These are phyloP conservation scores for Aspergillus alliaceus DNA, from an alignment of 2,329 filamentous ascomycete species.

Conservation along the genomic window DNA sequence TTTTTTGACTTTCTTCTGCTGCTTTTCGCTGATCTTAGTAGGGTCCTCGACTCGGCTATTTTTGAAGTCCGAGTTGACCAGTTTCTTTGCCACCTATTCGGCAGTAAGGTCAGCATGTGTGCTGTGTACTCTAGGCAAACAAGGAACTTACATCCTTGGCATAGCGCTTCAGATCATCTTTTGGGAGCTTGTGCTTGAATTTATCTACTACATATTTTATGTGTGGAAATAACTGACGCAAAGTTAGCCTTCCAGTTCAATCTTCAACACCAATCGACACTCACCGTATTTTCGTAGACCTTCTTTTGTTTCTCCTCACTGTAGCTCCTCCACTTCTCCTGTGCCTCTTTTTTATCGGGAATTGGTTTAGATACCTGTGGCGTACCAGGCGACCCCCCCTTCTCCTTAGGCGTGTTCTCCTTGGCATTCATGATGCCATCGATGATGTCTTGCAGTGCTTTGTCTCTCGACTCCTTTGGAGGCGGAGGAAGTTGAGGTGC, in stretches of 20 bases:
- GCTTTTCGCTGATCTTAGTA: conserved; percentile 72
- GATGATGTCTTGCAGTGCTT: conserved; percentile 79
- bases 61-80: conserved; percentile 90
- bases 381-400: conserved; percentile 61
- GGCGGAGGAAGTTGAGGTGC: conserved; percentile 62
- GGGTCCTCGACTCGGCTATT: conserved; percentile 83
- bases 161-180: conserved; percentile 68
- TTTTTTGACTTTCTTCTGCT: conserved; percentile 77
- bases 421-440: conserved; percentile 76
- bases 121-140: conserved; percentile 47
- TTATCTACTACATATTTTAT: conserved; percentile 85
- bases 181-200: conserved; percentile 82
- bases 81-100: conserved; percentile 74
- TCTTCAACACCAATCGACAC: conserved; percentile 33
- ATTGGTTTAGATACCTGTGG: conserved; percentile 60
- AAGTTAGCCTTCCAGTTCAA: conserved; percentile 13
- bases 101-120: conserved; percentile 40
- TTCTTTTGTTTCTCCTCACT: conserved; percentile 84
- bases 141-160: conserved; percentile 58
- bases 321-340: conserved; percentile 53
- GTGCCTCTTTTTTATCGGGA: conserved; percentile 47
- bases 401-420: conserved; percentile 54
- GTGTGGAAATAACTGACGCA: conserved; percentile 70
- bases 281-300: conserved; percentile 88
- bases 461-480: conserved; percentile 70